Conservation (phyloP, 2,329 filamentous ascomycete genomes). For the Fusarium irregulare region DNA sequence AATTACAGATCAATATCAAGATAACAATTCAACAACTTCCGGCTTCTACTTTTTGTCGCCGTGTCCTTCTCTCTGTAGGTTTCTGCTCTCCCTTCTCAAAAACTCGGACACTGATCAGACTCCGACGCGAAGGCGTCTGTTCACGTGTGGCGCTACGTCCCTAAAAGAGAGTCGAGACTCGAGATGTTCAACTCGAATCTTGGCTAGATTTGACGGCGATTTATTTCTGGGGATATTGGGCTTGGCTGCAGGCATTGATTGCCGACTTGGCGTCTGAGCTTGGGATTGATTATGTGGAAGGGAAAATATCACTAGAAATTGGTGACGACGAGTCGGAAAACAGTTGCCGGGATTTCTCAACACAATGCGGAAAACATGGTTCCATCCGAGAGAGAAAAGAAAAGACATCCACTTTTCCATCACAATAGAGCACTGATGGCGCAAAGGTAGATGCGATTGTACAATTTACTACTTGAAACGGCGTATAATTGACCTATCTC, state of each 20-base stretch:
- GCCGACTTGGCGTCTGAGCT: not conserved
- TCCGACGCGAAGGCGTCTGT: conserved; percentile 16
- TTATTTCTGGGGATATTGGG: not conserved
- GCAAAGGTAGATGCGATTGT: not conserved
- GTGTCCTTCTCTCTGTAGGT: not conserved
- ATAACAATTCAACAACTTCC: not conserved
- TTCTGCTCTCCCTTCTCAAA: not conserved
- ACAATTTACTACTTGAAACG: not conserved
- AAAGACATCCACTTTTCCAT: not conserved
- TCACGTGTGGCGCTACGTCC: conserved; percentile 11
- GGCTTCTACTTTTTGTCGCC: conserved; percentile 33
- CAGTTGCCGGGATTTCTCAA: not conserved
- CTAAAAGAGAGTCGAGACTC: conserved; percentile 1
- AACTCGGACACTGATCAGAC: conserved; percentile 25
- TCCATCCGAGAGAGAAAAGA: rapidly evolving
- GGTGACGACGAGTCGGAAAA: not conserved
- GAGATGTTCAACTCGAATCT: not conserved
- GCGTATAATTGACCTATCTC: conserved; percentile 2
- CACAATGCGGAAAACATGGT: not conserved
- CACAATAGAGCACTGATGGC: not conserved
- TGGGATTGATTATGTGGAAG: not conserved
- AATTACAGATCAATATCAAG: not conserved
- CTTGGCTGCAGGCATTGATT: not conserved
- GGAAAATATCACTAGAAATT: not conserved
- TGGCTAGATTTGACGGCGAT: conserved; percentile 4